These are phyloP conservation scores for Saccharomycopsis sp. DNA, from an alignment of 805 yeast species.

Conservation along the genomic window DNA sequence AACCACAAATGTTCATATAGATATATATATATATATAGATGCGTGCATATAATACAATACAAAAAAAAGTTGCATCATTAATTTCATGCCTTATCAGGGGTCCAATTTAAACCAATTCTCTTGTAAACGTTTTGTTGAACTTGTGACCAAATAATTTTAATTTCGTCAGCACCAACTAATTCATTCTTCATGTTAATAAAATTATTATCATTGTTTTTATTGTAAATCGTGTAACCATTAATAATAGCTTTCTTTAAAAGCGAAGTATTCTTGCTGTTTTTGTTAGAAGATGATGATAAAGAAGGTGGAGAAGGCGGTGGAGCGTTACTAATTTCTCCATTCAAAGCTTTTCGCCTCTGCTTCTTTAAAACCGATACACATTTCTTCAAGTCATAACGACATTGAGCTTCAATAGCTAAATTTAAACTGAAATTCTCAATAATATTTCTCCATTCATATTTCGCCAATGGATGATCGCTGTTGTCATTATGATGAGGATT, in stretches of 20 bases:
- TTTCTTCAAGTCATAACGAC: slow-evolving; percentile 55
- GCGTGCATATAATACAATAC: neutral
- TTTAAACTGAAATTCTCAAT: slow-evolving; percentile 62
- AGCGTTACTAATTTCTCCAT: slow-evolving; percentile 5
- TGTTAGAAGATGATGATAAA: neutral
- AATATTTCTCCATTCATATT: slow-evolving; percentile 66
- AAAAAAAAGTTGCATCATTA: neutral
- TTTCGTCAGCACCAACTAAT: slow-evolving; percentile 46
- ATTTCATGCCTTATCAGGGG: slow-evolving; percentile 35
- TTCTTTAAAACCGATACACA: slow-evolving; percentile 42
- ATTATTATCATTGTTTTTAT: slow-evolving; percentile 1
- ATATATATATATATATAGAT: too few relatives aligned
- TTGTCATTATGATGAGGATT: slow-evolving; percentile 19
- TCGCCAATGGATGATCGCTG: slow-evolving; percentile 26
- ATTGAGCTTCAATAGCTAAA: slow-evolving; percentile 64
- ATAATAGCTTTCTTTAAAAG: slow-evolving; percentile 30
- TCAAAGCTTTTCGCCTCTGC: slow-evolving; percentile 30
- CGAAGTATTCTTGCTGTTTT: slow-evolving; percentile 13
- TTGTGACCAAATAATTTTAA: slow-evolving; percentile 53
- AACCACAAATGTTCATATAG: neutral
- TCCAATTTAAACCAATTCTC: slow-evolving; percentile 56
- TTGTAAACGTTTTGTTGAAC: slow-evolving; percentile 55
- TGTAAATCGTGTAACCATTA: slow-evolving; percentile 21
- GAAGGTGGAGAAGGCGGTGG: slow-evolving; percentile 7
- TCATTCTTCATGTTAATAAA: slow-evolving; percentile 18